These are phyloP conservation scores for Bassia scoparia DNA, from an alignment of 148 eudicot genomes.

Conservation along the genomic window DNA sequence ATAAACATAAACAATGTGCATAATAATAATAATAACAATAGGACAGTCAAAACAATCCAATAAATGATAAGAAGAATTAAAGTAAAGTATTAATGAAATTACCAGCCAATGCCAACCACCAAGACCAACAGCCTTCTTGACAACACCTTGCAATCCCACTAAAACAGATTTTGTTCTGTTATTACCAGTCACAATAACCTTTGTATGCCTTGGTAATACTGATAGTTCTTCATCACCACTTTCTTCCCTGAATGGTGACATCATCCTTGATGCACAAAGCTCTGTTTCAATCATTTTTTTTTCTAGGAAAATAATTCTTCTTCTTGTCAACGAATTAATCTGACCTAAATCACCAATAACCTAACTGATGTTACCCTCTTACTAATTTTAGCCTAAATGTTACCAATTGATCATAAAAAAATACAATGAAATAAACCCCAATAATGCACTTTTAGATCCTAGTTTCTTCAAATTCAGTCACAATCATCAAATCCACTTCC, in stretches of 20 bases:
- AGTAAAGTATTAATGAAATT: slow-evolving; percentile 9
- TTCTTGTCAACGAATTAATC: slow-evolving; percentile 10
- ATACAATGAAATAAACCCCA: background rate
- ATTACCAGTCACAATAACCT: slow-evolving; percentile 92
- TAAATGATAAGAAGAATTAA: slow-evolving; percentile 2
- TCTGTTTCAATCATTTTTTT: slow-evolving; percentile 57
- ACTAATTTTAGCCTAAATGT: background rate
- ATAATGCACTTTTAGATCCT: slow-evolving; percentile 13
- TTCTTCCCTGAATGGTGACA: slow-evolving; percentile 74
- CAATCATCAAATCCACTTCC: slow-evolving; percentile 24
- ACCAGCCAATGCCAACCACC: slow-evolving; percentile 99
- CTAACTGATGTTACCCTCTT: background rate
- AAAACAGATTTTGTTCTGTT: slow-evolving; percentile 93
- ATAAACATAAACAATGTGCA: background rate
- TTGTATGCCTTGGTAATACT: slow-evolving; percentile 90
- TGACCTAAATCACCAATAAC: slow-evolving; percentile 9
- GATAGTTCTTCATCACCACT: slow-evolving; percentile 92
- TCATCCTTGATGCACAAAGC: slow-evolving; percentile 47
- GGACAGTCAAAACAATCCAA: background rate
- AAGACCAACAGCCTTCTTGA: slow-evolving; percentile 98
- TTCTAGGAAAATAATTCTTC: background rate
- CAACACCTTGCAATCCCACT: slow-evolving; percentile 96
- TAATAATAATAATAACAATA: background rate
- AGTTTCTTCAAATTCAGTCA: background rate
- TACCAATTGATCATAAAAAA: slow-evolving; percentile 15